Percentiles rank a stretch among this genome's conserved stretches.
Evolutionary conservation across 306 rosid genomes (phyloP).

Genomic region (Inga leiocalycina): DNA sequence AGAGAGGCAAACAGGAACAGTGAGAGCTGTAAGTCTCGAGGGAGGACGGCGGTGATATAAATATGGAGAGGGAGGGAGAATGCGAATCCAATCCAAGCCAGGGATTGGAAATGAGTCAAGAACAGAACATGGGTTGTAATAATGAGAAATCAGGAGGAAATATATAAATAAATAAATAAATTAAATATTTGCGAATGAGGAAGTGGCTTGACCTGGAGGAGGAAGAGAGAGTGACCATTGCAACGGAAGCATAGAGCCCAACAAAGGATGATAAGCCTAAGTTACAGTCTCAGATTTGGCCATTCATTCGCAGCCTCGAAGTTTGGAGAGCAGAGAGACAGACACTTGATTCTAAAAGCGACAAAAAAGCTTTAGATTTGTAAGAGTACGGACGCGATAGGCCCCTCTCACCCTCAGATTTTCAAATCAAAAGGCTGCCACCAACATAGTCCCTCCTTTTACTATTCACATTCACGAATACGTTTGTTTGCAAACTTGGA

Average conservation of each 20-base stretch:
- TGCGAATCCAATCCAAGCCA: background rate
- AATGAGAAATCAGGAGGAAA: background rate
- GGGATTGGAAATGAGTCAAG: background rate
- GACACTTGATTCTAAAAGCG: background rate
- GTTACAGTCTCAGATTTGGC: conserved; percentile 36
- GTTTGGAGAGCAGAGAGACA: conserved; percentile 17
- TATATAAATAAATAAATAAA: background rate
- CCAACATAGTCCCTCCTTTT: conserved; percentile 34
- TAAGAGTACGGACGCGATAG: conserved; percentile 29
- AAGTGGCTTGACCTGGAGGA: background rate
- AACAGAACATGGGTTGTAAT: background rate
- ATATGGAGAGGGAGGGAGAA: background rate
- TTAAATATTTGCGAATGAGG: background rate
- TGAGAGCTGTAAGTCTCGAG: background rate
- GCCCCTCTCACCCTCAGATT: background rate
- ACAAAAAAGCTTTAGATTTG: background rate
- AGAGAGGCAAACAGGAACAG: background rate
- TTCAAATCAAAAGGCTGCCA: conserved; percentile 34
- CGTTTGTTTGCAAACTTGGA: background rate
- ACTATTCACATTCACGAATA: conserved; percentile 43
- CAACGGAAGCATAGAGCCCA: conserved; percentile 38
- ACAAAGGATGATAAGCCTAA: conserved; percentile 32
- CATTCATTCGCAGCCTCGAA: conserved; percentile 45
- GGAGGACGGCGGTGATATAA: background rate
- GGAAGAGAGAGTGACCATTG: background rate